A percentile compares a stretch with the other conserved stretches of the same genome.
Evolutionary conservation across 768 basidiomycete species (phyloP).

Genomic region (Lactifluus rugatus): DNA sequence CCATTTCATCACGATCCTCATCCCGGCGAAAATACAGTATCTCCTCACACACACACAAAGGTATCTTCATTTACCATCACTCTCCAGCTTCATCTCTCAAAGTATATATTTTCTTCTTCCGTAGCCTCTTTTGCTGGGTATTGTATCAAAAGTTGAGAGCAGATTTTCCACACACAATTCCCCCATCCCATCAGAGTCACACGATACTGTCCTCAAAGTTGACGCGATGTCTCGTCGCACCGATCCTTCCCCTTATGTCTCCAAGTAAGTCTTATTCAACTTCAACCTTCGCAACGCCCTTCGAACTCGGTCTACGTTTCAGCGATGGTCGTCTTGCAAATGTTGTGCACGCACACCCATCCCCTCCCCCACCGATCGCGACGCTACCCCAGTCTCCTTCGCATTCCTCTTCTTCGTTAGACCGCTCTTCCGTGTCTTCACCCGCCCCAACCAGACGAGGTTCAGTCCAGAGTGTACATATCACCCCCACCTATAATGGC

Average conservation of each 20-base stretch:
- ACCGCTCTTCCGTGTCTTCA: slow-evolving; percentile 51
- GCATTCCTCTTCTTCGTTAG: slow-evolving; percentile 47
- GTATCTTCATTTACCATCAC: not conserved
- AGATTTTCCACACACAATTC: not conserved
- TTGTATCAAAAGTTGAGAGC: not conserved
- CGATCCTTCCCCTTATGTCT: slow-evolving; percentile 26
- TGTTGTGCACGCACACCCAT: slow-evolving; percentile 28
- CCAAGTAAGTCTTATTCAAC: slow-evolving; percentile 23
- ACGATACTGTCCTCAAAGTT: slow-evolving; percentile 14
- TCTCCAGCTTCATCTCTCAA: not conserved
- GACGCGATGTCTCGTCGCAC: slow-evolving; percentile 45
- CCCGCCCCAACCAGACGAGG: slow-evolving; percentile 40
- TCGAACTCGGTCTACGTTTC: slow-evolving; percentile 24
- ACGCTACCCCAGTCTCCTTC: slow-evolving; percentile 51
- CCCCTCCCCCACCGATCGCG: slow-evolving; percentile 38
- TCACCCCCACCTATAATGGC: slow-evolving; percentile 33
- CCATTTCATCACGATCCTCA: slow-evolving; percentile 12
- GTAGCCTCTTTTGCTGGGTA: not conserved
- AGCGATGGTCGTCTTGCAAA: slow-evolving; percentile 37
- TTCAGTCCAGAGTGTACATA: slow-evolving; percentile 29
- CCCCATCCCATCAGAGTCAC: slow-evolving; percentile 16
- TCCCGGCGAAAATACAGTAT: not conserved
- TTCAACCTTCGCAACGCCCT: slow-evolving; percentile 14
- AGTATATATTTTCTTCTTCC: not conserved
- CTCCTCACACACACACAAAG: slow-evolving; percentile 3